Conservation (phyloP, 2,329 filamentous ascomycete genomes). For the Aspergillus sp. region DNA sequence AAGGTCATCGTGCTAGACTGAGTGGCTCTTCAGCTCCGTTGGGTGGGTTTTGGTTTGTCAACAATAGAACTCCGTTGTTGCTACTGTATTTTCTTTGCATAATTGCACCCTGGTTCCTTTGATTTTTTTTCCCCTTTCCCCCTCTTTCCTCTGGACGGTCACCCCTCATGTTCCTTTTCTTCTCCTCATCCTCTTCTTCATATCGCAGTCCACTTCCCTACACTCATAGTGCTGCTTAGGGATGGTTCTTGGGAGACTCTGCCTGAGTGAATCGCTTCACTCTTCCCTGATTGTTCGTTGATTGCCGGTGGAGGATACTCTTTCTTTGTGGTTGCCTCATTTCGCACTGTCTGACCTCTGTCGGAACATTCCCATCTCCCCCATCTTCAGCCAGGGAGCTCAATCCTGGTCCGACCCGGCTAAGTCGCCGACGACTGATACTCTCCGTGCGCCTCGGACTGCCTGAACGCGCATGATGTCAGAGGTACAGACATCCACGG, state of each 20-base stretch:
- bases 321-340: background rate
- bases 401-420: no score
- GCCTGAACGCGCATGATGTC: conserved; percentile 6
- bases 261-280: conserved; percentile 8
- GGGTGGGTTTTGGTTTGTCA: no score
- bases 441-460: background rate
- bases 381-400: no score
- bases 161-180: background rate
- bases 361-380: no score
- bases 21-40: no score
- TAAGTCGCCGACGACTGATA: no score
- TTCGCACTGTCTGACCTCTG: background rate
- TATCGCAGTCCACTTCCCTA: no score
- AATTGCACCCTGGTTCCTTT: conserved; percentile 1
- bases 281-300: conserved; percentile 1
- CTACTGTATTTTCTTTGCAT: no score
- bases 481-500: background rate
- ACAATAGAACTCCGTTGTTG: no score
- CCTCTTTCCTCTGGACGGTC: conserved; percentile 1
- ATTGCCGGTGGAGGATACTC: background rate
- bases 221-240: background rate
- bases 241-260: conserved; percentile 6
- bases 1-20: no score
- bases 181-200: background rate
- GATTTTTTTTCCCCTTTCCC: conserved; percentile 1